Evolutionary conservation across 2,329 filamentous ascomycete genomes (phyloP).

Genomic region (Anisogramma anomala): DNA sequence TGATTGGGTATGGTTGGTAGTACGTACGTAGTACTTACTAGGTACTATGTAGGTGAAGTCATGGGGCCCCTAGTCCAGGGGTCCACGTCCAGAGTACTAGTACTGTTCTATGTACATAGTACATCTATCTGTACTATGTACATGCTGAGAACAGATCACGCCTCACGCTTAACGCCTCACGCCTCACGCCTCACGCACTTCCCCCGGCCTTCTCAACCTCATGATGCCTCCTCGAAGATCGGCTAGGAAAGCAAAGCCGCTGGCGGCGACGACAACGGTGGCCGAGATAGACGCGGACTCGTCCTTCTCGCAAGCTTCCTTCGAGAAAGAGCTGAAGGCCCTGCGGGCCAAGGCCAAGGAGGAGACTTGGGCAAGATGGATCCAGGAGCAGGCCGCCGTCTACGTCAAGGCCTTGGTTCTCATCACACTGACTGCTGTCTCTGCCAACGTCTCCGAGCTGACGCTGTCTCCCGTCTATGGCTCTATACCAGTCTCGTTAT

Average conservation of each 20-base stretch:
- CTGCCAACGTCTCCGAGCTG: conserved; percentile 60
- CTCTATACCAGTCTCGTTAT: conserved; percentile 61
- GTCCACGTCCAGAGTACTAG: too few relatives aligned
- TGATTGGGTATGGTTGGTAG: too few relatives aligned
- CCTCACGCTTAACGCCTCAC: too few relatives aligned
- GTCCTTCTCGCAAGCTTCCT: conserved; percentile 37
- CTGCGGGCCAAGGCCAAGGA: conserved; percentile 35
- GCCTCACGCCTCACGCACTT: neutral
- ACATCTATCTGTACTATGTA: too few relatives aligned
- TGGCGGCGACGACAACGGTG: conserved; percentile 2
- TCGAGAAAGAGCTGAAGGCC: conserved; percentile 41
- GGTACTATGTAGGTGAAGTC: too few relatives aligned
- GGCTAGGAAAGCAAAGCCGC: conserved; percentile 18
- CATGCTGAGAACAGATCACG: too few relatives aligned
- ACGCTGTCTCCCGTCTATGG: conserved; percentile 82
- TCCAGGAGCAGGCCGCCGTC: conserved; percentile 27
- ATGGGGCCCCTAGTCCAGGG: too few relatives aligned
- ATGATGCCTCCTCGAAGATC: conserved; percentile 21
- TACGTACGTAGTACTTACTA: too few relatives aligned
- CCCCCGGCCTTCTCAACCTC: neutral
- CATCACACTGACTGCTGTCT: conserved; percentile 47
- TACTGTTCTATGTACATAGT: too few relatives aligned
- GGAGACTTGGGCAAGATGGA: conserved; percentile 24
- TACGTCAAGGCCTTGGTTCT: conserved; percentile 33
- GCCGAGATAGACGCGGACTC: conserved; percentile 21